Conservation (phyloP, 257 asterid genomes). For the Ilex asprella region DNA sequence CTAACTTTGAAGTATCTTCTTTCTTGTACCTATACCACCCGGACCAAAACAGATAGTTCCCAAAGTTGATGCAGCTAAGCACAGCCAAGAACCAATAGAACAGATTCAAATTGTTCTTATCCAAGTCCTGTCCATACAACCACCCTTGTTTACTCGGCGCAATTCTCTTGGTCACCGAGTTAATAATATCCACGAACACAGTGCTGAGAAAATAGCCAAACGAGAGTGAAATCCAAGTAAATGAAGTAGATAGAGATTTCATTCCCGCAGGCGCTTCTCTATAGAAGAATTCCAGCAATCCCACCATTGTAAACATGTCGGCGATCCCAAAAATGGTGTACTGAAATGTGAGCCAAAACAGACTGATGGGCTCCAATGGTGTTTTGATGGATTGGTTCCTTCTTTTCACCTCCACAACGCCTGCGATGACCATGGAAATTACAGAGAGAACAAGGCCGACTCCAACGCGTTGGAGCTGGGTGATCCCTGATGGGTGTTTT, state of each 20-base stretch:
- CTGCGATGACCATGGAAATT: slow-evolving; percentile 59
- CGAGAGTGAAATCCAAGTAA: slow-evolving; percentile 55
- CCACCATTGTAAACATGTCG: slow-evolving; percentile 78
- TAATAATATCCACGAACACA: slow-evolving; percentile 51
- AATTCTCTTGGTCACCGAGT: slow-evolving; percentile 31
- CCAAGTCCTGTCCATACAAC: slow-evolving; percentile 54
- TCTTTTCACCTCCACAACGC: slow-evolving; percentile 50
- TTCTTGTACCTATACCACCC: slow-evolving; percentile 58
- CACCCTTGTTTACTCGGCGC: slow-evolving; percentile 53
- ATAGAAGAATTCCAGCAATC: slow-evolving; percentile 69
- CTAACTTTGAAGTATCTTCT: slow-evolving; percentile 11
- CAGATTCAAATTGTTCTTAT: slow-evolving; percentile 40
- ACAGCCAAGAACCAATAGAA: slow-evolving; percentile 81
- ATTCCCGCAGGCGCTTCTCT: slow-evolving; percentile 74
- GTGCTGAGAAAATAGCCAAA: slow-evolving; percentile 71
- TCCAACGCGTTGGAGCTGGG: slow-evolving; percentile 66
- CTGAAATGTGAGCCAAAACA: slow-evolving; percentile 58
- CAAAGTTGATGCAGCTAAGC: slow-evolving; percentile 55
- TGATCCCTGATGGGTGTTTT: slow-evolving; percentile 49
- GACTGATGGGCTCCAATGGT: slow-evolving; percentile 44
- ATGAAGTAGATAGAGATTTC: slow-evolving; percentile 76
- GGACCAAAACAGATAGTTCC: slow-evolving; percentile 67
- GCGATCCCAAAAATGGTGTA: slow-evolving; percentile 69
- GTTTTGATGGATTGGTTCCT: slow-evolving; percentile 29
- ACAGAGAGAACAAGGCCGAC: slow-evolving; percentile 63